A percentile compares a stretch with the other conserved stretches of the same genome.
These are phyloP conservation scores for Ophiocytium majus DNA, from an alignment of 352 stramenopile genomes.

Conservation along the genomic window DNA sequence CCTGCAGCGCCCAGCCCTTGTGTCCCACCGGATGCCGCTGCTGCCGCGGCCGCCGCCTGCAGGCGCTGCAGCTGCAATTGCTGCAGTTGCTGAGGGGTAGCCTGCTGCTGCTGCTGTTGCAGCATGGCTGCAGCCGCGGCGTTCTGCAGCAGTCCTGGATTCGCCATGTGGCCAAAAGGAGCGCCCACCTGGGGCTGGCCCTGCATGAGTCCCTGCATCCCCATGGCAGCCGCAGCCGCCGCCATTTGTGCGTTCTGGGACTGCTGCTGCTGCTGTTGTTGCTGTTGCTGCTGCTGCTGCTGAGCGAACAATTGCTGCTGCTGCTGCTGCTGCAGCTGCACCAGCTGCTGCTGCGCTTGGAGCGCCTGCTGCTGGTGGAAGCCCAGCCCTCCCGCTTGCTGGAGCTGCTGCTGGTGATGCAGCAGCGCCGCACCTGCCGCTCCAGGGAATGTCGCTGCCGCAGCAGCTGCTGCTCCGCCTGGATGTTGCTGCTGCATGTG, in stretches of 20 bases:
- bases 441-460: too few species aligned
- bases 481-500: too few species aligned
- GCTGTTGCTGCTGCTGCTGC: neutral
- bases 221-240: neutral
- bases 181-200: neutral
- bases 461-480: too few species aligned
- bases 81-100: neutral
- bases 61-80: neutral
- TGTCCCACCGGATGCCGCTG: too few species aligned
- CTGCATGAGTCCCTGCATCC: neutral
- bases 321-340: neutral
- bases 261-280: neutral
- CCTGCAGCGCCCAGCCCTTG: too few species aligned
- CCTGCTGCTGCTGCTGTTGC: neutral
- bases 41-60: neutral
- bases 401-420: too few species aligned
- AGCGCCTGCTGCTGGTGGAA: too few species aligned
- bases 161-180: neutral
- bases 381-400: too few species aligned
- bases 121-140: too few species aligned
- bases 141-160: too few species aligned
- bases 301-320: neutral
- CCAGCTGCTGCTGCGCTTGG: neutral
- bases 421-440: too few species aligned
- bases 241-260: neutral